Evolutionary conservation across 129 eudicot species (phyloP).

Genomic region (Ambrosia artemisiifolia): DNA sequence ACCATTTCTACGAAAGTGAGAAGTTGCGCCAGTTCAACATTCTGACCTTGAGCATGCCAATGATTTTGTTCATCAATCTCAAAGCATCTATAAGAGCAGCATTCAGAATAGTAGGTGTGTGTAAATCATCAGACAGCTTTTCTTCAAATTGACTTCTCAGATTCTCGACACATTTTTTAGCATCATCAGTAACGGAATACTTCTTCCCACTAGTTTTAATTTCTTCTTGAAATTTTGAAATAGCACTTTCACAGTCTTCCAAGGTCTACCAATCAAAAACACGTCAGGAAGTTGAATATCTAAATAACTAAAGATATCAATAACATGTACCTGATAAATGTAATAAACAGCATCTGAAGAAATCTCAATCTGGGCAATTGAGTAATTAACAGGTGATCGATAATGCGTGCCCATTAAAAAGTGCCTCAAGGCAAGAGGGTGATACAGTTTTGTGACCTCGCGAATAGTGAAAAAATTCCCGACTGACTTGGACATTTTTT

Average conservation of each 20-base stretch:
- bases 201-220: slow-evolving; percentile 28
- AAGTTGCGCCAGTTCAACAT: background rate
- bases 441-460: slow-evolving; percentile 72
- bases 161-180: slow-evolving; percentile 44
- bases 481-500: slow-evolving; percentile 80
- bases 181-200: slow-evolving; percentile 35
- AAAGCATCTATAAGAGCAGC: slow-evolving; percentile 65
- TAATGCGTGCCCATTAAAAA: slow-evolving; percentile 87
- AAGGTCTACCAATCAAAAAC: slow-evolving; percentile 43
- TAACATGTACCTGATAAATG: slow-evolving; percentile 1
- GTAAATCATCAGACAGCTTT: slow-evolving; percentile 76
- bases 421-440: slow-evolving; percentile 91
- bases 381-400: slow-evolving; percentile 83
- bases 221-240: slow-evolving; percentile 40
- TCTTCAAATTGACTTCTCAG: slow-evolving; percentile 50
- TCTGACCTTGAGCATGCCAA: slow-evolving; percentile 63
- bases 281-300: background rate
- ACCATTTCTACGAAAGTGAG: background rate
- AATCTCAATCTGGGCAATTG: slow-evolving; percentile 62
- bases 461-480: slow-evolving; percentile 86
- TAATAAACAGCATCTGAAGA: slow-evolving; percentile 74
- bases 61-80: slow-evolving; percentile 43
- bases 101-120: slow-evolving; percentile 59
- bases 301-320: no score
- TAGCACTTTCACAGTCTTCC: slow-evolving; percentile 58